Base-by-base conservation (phyloP, 2,329 filamentous ascomycete genomes). In the Fusarium stilboides region DNA sequence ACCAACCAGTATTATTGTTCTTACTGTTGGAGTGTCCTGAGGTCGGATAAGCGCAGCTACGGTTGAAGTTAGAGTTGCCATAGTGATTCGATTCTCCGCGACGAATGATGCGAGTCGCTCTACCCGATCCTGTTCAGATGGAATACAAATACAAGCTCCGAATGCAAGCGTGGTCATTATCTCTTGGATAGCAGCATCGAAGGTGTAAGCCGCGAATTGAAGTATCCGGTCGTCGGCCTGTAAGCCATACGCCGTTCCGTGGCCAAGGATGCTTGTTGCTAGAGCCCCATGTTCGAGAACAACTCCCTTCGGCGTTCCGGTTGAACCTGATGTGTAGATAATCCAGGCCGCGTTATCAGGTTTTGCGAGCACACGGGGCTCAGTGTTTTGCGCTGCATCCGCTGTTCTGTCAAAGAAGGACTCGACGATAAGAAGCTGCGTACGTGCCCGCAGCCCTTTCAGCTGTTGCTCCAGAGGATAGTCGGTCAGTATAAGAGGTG, bases 171-270 rank as follows among this genome's bases (percentile, higher is more conserved):
- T 37, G 19, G 42, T 24, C 24, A 53, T 42, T 8, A 26, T 53
- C 19, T 53, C 50, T 26, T 19, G 4, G 10, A 53, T 17, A 7
- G 50, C 42, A 14, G 42, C 4, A 20, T 53, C 50, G 26, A 53
- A 53, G n/a, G 50, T 53, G 26, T 53, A 53, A 7, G 50, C 50
- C 2, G 50, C 50, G 37, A 53, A 53, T 28, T 53, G 50, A 14
- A 53, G n/a, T 24, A 26, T 26, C 28, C 50, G 36, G 0, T 37
- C 42, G 42, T 53, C 26, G 9, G 9, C 10, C 1, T 37, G 33
- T 14, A 53, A 42, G 19, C 33, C 26, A 43, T 33, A 14, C 3
- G 50, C 37, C 14, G 37, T 19, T 8, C n/a, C 24, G 3, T 53
- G 37, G n/a, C 17, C 0, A 5, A 33, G 49, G 33, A 37, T 26